phyloP scores from a whole-genome alignment of 257 asterid genomes.

The Ligustrum vulgare region DNA sequence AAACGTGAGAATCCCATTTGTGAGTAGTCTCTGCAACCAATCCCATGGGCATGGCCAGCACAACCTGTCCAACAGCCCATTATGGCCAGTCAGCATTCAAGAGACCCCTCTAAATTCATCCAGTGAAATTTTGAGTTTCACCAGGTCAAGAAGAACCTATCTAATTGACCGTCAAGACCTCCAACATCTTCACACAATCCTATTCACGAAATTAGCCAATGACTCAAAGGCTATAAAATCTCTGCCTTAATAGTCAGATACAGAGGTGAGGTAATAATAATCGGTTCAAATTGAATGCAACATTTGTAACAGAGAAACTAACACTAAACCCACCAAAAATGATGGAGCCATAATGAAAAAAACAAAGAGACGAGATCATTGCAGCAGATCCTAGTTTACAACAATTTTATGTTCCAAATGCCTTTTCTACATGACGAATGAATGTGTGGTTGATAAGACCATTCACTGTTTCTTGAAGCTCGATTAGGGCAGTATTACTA shows the following conservation, averaged over 20 bases:
- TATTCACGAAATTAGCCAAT: background rate
- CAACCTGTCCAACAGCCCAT: background rate
- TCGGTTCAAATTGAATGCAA: background rate
- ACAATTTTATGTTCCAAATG: background rate
- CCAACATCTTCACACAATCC: background rate
- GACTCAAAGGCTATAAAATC: background rate
- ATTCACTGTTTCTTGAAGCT: too few species aligned
- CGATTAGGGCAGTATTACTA: too few species aligned
- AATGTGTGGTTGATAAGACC: too few species aligned
- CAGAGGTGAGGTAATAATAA: background rate
- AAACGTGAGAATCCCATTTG: background rate
- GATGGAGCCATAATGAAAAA: background rate
- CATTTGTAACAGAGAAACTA: background rate
- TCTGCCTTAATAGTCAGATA: background rate
- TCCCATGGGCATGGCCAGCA: background rate
- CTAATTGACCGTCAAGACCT: background rate
- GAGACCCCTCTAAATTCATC: background rate
- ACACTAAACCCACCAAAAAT: background rate
- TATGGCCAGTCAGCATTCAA: background rate
- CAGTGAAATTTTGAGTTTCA: background rate
- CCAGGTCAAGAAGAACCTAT: background rate
- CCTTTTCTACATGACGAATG: background rate
- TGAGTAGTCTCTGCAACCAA: background rate
- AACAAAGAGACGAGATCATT: background rate
- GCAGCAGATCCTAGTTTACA: background rate